Percentiles rank a stretch among this genome's conserved stretches.
phyloP scores from a whole-genome alignment of 2,329 filamentous ascomycete genomes.

The Mariannaea sp. region DNA sequence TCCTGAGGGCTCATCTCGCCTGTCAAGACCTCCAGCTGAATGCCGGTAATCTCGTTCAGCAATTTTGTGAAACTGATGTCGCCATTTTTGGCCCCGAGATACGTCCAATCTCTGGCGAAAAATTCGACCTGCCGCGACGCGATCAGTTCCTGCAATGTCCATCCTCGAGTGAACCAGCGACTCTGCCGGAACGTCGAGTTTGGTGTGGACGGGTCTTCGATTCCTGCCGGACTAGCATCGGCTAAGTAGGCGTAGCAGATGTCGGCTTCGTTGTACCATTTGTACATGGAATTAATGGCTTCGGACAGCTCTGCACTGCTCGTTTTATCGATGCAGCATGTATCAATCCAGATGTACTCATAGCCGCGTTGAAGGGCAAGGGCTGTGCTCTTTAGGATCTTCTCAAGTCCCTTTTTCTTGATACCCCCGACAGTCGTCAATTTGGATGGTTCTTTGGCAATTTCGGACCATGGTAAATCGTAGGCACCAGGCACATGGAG shows the following conservation, averaged over 20 bases:
- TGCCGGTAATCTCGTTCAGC: slow-evolving; percentile 10
- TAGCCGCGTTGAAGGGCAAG: neutral
- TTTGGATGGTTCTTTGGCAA: neutral
- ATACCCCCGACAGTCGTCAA: neutral
- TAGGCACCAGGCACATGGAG: neutral
- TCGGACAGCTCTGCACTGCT: slow-evolving; percentile 23
- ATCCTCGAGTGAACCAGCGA: slow-evolving; percentile 22
- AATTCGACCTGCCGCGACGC: slow-evolving; percentile 6
- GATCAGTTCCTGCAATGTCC: slow-evolving; percentile 24
- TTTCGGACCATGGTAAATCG: neutral
- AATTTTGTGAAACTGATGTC: neutral
- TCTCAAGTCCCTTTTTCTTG: neutral
- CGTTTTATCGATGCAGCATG: slow-evolving; percentile 27
- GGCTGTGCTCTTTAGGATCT: neutral
- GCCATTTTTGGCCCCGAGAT: slow-evolving; percentile 13
- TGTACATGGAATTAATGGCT: slow-evolving; percentile 28
- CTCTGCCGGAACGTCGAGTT: slow-evolving; percentile 2
- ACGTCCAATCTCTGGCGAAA: slow-evolving; percentile 14
- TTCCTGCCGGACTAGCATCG: slow-evolving; percentile 7
- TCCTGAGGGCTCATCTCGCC: slow-evolving; percentile 3
- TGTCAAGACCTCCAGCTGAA: slow-evolving; percentile 1
- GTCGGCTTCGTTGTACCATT: slow-evolving; percentile 17
- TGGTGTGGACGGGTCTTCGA: neutral
- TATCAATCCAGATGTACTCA: slow-evolving; percentile 22
- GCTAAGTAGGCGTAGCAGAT: slow-evolving; percentile 23